Evolutionary conservation across 257 asterid species (phyloP), one percentile per base, ranked within the genome.

Genomic region (Catharanthus roseus): DNA sequence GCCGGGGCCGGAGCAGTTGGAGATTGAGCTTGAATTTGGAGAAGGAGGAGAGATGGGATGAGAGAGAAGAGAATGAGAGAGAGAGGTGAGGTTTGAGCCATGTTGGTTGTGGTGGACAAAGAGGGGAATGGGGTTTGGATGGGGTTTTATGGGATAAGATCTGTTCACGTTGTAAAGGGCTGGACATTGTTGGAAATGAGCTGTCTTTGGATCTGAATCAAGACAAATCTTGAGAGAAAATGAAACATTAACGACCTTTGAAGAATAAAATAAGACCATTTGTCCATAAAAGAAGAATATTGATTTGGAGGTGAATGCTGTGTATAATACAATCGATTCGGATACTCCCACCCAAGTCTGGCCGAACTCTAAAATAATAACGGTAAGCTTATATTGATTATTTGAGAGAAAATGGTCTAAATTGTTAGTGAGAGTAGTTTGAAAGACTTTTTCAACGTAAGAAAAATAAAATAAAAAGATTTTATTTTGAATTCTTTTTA

Each of bases 111-210:
- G n/a, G 71, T 64, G 57, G 38, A 66, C 79, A 45, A 60, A 72
- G 15, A 47, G 21, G 18, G 75, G 60, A 60, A 31, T n/a, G n/a
- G n/a, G 6, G 41, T 24, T 42, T 10, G n/a, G 73, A 34, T 68
- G 71, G 70, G 65, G 29, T 54, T 66, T 79, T 68, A 67, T 78
- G 72, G 76, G 87, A 64, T 71, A 65, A 67, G 23, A 75, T 31
- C 66, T 71, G 57, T n/a, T n/a, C n/a, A n/a, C n/a, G n/a, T n/a
- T n/a, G n/a, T n/a, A n/a, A n/a, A n/a, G 82, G 78, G 71, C 47
- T 77, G 65, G 76, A 69, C 77, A 71, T 79, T 75, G 85, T 75
- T 85, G 90, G 89, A n/a, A 80, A 81, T 86, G 89, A 86, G 92
- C 90, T 88, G 92, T 82, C 79, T 44, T 19, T 56, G 67, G 53